phyloP scores from a whole-genome alignment of 1,139 yeast genomes.

The Nakaseomyces sp. region DNA sequence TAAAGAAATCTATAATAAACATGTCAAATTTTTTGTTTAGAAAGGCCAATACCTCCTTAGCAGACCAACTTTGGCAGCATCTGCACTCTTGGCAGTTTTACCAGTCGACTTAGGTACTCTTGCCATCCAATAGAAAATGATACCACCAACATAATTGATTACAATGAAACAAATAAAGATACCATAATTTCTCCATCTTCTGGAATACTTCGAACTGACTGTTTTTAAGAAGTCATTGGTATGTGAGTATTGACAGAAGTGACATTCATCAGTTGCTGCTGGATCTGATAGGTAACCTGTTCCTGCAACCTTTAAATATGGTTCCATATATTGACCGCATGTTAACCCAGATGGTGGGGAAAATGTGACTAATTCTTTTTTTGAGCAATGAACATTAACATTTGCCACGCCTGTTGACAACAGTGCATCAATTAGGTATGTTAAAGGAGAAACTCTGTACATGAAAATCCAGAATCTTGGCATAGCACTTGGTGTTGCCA shows the following conservation, averaged over 20 bases:
- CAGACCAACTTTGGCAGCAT: not conserved
- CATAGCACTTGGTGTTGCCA: constrained; percentile 51
- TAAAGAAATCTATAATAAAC: no score
- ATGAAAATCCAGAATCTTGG: constrained; percentile 55
- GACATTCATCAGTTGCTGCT: constrained; percentile 40
- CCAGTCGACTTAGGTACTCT: constrained; percentile 51
- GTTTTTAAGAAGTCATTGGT: constrained; percentile 45
- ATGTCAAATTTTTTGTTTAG: not conserved
- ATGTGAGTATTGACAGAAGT: constrained; percentile 40
- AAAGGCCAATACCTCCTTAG: not conserved
- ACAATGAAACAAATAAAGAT: constrained; percentile 36
- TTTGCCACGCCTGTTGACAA: constrained; percentile 47
- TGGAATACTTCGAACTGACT: constrained; percentile 38
- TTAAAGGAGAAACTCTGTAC: constrained; percentile 58
- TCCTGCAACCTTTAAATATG: constrained; percentile 41
- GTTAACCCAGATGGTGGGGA: constrained; percentile 42
- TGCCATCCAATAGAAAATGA: constrained; percentile 61
- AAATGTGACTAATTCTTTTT: constrained; percentile 39
- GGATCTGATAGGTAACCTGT: constrained; percentile 45
- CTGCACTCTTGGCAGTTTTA: not conserved
- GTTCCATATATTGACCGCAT: constrained; percentile 45
- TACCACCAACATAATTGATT: constrained; percentile 45
- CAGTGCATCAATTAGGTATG: constrained; percentile 47
- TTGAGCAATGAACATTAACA: constrained; percentile 41
- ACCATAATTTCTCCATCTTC: constrained; percentile 66